Conservation (phyloP, 106 monocot genomes). For the Hemerocallis citrina region DNA sequence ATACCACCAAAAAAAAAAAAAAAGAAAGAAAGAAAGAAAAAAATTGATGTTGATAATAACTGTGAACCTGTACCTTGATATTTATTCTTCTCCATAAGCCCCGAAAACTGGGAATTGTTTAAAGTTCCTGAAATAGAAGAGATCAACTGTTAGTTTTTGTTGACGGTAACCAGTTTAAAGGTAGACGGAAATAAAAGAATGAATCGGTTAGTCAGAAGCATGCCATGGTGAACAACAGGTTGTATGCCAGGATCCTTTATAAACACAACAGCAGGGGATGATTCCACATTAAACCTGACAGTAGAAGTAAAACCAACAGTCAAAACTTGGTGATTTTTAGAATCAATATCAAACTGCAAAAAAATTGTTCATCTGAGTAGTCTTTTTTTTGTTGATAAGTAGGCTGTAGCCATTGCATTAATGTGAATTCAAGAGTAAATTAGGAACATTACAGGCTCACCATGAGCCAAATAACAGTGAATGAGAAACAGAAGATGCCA, state of each 20-base stretch:
- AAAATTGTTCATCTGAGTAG: too few relatives aligned
- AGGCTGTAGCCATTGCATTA: too few relatives aligned
- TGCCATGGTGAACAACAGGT: constrained; percentile 83
- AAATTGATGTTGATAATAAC: not conserved
- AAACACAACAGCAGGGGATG: constrained; percentile 80
- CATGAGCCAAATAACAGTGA: too few relatives aligned
- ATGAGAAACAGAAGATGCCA: too few relatives aligned
- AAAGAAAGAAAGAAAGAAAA: too few relatives aligned
- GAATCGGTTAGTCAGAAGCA: constrained; percentile 13
- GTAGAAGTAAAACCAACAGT: constrained; percentile 4
- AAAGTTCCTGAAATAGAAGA: constrained; percentile 41
- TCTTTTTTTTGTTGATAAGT: too few relatives aligned
- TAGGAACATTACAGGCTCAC: too few relatives aligned
- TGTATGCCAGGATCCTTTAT: constrained; percentile 62
- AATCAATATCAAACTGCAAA: not conserved
- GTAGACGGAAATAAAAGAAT: not conserved
- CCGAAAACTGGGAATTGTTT: constrained; percentile 44
- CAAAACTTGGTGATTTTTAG: not conserved
- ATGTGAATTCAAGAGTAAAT: too few relatives aligned
- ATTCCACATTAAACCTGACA: constrained; percentile 82
- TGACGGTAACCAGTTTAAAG: not conserved
- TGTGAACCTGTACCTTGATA: constrained; percentile 42
- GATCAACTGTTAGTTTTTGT: not conserved
- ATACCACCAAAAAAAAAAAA: too few relatives aligned
- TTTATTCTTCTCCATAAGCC: constrained; percentile 73